Conservation (phyloP, 2,329 filamentous ascomycete genomes). For the Cryphonectria radicalis region DNA sequence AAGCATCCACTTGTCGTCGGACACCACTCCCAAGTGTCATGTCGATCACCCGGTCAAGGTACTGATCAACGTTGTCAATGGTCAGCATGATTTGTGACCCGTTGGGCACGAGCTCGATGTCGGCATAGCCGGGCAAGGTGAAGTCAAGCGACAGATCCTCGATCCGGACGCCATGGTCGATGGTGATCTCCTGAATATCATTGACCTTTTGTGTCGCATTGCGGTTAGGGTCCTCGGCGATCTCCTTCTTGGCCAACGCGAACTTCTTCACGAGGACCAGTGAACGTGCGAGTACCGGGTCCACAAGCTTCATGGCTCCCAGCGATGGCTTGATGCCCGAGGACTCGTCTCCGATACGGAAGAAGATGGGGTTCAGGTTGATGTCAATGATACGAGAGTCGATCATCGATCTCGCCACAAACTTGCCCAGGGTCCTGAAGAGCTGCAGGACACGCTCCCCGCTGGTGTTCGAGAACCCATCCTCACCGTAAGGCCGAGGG, state of each 20-base stretch:
- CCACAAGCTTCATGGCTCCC: constrained; percentile 86
- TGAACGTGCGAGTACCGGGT: constrained; percentile 83
- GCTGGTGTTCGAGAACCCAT: constrained; percentile 73
- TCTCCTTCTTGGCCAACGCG: constrained; percentile 75
- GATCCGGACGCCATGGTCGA: constrained; percentile 73
- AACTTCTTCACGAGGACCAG: constrained; percentile 88
- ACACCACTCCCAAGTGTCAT: constrained; percentile 90
- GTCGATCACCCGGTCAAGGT: constrained; percentile 88
- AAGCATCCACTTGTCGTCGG: constrained; percentile 85
- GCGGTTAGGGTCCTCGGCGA: constrained; percentile 72
- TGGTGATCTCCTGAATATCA: constrained; percentile 69
- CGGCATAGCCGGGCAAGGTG: constrained; percentile 87
- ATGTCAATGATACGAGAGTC: constrained; percentile 98
- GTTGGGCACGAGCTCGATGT: constrained; percentile 78
- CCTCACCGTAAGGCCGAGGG: constrained; percentile 84
- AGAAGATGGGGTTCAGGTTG: constrained; percentile 96
- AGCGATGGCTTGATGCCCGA: constrained; percentile 77
- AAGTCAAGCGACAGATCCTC: constrained; percentile 94
- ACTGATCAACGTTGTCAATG: constrained; percentile 88
- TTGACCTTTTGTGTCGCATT: constrained; percentile 71
- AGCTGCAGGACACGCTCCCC: constrained; percentile 87
- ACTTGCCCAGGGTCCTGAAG: constrained; percentile 94
- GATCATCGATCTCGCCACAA: constrained; percentile 96
- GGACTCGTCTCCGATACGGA: constrained; percentile 81
- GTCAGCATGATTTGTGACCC: constrained; percentile 78